Percentiles rank a stretch among this genome's conserved stretches.
phyloP scores from a whole-genome alignment of 1,284 basidiomycete species.

The Schizophyllum commune region DNA sequence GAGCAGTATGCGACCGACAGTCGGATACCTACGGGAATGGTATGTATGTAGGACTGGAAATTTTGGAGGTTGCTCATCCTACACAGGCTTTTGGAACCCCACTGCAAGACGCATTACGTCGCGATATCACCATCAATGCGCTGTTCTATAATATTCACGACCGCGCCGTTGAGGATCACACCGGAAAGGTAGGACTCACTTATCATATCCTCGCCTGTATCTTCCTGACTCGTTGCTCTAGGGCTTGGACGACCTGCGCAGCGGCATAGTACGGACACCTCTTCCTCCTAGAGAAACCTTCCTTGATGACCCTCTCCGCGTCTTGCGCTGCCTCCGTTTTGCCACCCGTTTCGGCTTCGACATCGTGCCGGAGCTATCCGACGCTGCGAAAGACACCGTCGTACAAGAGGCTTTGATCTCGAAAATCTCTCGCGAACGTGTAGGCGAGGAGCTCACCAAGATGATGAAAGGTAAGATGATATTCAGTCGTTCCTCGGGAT shows the following conservation, averaged over 20 bases:
- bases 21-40: constrained; percentile 85
- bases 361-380: constrained; percentile 66
- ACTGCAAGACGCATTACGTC: constrained; percentile 80
- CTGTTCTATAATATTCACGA: constrained; percentile 96
- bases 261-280: constrained; percentile 84
- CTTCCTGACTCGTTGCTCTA: constrained; percentile 20
- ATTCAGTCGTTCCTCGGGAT: background rate
- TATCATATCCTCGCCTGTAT: constrained; percentile 3
- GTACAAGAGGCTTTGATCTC: constrained; percentile 69
- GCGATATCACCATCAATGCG: constrained; percentile 95
- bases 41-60: constrained; percentile 31
- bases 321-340: constrained; percentile 89
- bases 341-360: constrained; percentile 84
- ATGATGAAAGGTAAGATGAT: constrained; percentile 71
- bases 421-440: constrained; percentile 86
- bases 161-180: constrained; percentile 84
- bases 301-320: constrained; percentile 87
- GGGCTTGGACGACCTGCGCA: constrained; percentile 81
- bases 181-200: constrained; percentile 49
- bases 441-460: constrained; percentile 85
- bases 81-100: constrained; percentile 87
- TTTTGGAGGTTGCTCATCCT: constrained; percentile 2
- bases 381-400: constrained; percentile 57
- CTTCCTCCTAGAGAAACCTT: constrained; percentile 86
- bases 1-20: constrained; percentile 87